A percentile compares a stretch with the other conserved stretches of the same genome.
phyloP scores from a whole-genome alignment of 164 flowering plant species.

The Umbellularia californica region DNA sequence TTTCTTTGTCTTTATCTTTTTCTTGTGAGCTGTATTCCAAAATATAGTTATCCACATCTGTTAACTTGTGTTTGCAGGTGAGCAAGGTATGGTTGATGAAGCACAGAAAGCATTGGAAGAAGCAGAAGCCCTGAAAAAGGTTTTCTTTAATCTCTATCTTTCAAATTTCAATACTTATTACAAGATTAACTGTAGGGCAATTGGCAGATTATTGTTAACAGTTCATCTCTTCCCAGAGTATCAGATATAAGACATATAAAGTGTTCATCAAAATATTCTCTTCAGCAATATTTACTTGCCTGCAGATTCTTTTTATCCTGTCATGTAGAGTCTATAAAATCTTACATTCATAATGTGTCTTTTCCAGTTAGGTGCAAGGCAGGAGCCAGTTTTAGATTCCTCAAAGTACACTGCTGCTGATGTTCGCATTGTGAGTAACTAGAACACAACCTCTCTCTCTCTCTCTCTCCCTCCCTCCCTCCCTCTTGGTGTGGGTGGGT shows the following conservation, averaged over 20 bases:
- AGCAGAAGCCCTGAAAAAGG: conserved; percentile 98
- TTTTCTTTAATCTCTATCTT: conserved; percentile 11
- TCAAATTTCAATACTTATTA: background rate
- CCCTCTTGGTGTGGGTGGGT: too few relatives aligned
- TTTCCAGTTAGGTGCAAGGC: conserved; percentile 66
- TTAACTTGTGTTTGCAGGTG: conserved; percentile 44
- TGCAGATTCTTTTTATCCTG: background rate
- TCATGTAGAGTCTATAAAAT: background rate
- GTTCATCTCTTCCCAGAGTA: background rate
- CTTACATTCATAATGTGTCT: background rate
- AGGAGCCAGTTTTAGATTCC: conserved; percentile 69
- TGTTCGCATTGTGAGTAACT: conserved; percentile 86
- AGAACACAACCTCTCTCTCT: background rate
- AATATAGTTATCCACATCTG: too few relatives aligned
- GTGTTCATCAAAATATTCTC: background rate
- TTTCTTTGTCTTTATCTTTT: too few relatives aligned
- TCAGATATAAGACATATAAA: background rate
- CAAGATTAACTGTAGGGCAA: background rate
- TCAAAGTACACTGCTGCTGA: conserved; percentile 93
- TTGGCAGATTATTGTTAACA: too few relatives aligned
- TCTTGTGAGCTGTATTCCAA: too few relatives aligned
- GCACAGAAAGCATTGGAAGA: conserved; percentile 94
- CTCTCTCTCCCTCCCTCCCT: background rate
- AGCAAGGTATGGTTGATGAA: conserved; percentile 96
- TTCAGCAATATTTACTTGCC: background rate